Conservation (phyloP, 345 rosid species). For the Citropsis articulata region DNA sequence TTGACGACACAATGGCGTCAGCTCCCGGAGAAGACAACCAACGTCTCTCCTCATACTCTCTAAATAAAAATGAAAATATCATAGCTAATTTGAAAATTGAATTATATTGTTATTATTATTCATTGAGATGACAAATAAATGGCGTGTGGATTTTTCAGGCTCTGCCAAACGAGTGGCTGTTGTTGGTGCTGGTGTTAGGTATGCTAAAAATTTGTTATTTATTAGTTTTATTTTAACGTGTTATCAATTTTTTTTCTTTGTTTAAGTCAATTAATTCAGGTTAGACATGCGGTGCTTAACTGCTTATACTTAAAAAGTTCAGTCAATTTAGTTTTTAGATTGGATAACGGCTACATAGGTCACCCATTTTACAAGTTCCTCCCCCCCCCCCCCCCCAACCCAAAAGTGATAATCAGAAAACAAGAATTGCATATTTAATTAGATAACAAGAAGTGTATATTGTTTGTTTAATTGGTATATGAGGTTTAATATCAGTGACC, state of each 20-base stretch:
- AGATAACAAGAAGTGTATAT: not conserved
- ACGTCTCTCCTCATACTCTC: conserved; percentile 13
- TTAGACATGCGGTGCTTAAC: not conserved
- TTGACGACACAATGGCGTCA: conserved; percentile 34
- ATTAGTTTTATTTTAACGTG: not conserved
- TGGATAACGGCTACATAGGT: not conserved
- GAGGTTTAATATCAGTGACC: not conserved
- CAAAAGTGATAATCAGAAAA: not conserved
- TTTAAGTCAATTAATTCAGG: not conserved
- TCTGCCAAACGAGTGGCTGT: conserved; percentile 67
- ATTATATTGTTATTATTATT: not conserved
- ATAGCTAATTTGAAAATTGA: not conserved
- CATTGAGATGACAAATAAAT: not conserved
- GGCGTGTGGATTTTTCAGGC: conserved; percentile 23
- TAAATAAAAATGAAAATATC: too few species aligned
- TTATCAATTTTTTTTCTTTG: not conserved
- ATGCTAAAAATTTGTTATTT: not conserved
- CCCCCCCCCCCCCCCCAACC: too few species aligned
- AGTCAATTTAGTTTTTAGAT: not conserved
- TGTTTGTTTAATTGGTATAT: not conserved
- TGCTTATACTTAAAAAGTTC: not conserved
- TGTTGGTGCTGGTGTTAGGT: conserved; percentile 92
- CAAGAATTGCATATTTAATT: not conserved
- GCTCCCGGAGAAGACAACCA: conserved; percentile 17
- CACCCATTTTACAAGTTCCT: not conserved